Evolutionary conservation across 257 asterid genomes (phyloP).

Genomic region (Solanum clarkiae): DNA sequence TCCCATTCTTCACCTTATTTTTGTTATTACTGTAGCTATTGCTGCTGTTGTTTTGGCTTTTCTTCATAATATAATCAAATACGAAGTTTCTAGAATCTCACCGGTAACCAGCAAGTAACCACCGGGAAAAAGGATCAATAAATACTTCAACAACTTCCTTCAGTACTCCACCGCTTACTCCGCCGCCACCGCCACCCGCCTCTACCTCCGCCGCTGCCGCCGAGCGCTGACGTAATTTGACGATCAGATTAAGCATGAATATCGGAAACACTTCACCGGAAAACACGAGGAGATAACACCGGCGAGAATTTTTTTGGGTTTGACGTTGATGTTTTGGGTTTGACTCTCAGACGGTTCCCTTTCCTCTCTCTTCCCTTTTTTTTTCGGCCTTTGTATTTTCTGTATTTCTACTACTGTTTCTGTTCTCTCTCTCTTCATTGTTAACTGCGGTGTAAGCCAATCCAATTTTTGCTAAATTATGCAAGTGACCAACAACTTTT

Average conservation of each 20-base stretch:
- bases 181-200: not conserved
- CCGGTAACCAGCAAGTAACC: conserved; percentile 3
- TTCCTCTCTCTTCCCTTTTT: not conserved
- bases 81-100: not conserved
- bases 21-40: not conserved
- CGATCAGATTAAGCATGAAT: conserved; percentile 21
- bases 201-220: conserved; percentile 13
- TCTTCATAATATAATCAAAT: conserved; percentile 33
- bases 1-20: conserved; percentile 18
- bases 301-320: not conserved
- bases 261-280: not conserved
- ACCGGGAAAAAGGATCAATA: not conserved
- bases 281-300: conserved; percentile 1
- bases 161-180: not conserved
- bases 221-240: conserved; percentile 11
- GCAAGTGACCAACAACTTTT: not conserved
- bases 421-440: not conserved
- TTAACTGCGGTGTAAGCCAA: conserved; percentile 11
- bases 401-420: not conserved
- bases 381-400: not conserved
- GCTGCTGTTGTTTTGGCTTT: conserved; percentile 13
- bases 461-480: not conserved
- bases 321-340: conserved; percentile 12
- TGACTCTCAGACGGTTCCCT: conserved; percentile 26
- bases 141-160: not conserved